Evolutionary conservation across 1,284 basidiomycete genomes (phyloP).

Genomic region (Uromyces viciae-fabae): DNA sequence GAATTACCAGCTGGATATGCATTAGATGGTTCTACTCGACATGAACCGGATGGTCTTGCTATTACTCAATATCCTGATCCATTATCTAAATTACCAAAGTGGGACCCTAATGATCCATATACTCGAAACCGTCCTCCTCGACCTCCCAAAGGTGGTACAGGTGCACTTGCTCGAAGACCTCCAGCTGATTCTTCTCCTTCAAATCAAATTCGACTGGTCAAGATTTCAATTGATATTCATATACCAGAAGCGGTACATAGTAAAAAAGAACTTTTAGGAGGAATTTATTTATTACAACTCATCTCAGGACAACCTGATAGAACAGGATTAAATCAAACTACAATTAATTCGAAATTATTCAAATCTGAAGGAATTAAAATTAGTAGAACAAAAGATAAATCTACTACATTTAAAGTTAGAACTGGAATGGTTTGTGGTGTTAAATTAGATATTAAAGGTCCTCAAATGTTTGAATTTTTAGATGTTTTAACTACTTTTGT

Average conservation of each 20-base stretch:
- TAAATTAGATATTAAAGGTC: conserved; percentile 82
- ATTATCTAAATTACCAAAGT: conserved; percentile 63
- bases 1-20: conserved; percentile 60
- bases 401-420: conserved; percentile 78
- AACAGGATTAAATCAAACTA: conserved; percentile 62
- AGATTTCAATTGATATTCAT: conserved; percentile 71
- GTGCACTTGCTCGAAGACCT: conserved; percentile 65
- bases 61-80: conserved; percentile 55
- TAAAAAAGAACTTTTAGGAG: conserved; percentile 72
- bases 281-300: conserved; percentile 80
- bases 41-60: conserved; percentile 51
- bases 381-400: conserved; percentile 70
- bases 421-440: conserved; percentile 77
- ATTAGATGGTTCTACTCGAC: conserved; percentile 53
- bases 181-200: conserved; percentile 61
- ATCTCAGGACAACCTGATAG: conserved; percentile 75
- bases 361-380: conserved; percentile 71
- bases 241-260: conserved; percentile 62
- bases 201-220: conserved; percentile 72
- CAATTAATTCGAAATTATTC: conserved; percentile 58
- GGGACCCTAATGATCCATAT: conserved; percentile 76
- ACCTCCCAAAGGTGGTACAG: conserved; percentile 67
- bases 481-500: conserved; percentile 87
- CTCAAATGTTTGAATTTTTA: conserved; percentile 90
- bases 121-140: conserved; percentile 68